Conservation (phyloP, 257 asterid species). For the Solanum sejunctum region DNA sequence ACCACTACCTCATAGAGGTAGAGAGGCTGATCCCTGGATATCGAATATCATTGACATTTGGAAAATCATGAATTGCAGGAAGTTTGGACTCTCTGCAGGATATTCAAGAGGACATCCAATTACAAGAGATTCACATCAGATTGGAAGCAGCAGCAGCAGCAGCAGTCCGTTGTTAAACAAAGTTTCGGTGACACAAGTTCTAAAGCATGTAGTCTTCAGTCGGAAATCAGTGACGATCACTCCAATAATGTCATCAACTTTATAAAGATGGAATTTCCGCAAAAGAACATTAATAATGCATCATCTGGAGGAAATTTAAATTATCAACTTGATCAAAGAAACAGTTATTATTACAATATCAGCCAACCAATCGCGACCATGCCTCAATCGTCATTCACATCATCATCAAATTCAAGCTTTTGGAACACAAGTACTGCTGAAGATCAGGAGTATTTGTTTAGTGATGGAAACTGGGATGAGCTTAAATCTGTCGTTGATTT, state of each 20-base stretch:
- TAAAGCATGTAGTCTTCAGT: background rate
- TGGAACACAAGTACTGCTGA: background rate
- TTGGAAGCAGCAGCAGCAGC: background rate
- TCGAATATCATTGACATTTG: background rate
- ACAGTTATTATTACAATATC: background rate
- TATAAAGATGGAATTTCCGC: background rate
- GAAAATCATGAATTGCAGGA: background rate
- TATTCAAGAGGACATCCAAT: slow-evolving; percentile 4
- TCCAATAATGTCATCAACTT: background rate
- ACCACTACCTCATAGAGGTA: no score
- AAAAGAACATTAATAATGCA: background rate
- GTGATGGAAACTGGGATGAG: slow-evolving; percentile 10
- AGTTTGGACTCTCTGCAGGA: slow-evolving; percentile 7
- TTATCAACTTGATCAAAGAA: background rate
- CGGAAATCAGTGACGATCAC: background rate
- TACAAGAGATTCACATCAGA: slow-evolving; percentile 11
- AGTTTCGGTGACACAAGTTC: background rate
- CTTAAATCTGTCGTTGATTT: slow-evolving; percentile 9
- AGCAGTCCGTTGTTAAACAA: background rate
- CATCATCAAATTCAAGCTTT: background rate
- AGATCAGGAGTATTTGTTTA: background rate
- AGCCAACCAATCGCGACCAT: background rate
- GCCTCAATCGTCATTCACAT: background rate
- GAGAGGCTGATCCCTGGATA: no score
- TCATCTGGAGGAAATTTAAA: background rate